Evolutionary conservation across 768 basidiomycete species (phyloP).

Genomic region (Tylopilus cervinicoccineus): DNA sequence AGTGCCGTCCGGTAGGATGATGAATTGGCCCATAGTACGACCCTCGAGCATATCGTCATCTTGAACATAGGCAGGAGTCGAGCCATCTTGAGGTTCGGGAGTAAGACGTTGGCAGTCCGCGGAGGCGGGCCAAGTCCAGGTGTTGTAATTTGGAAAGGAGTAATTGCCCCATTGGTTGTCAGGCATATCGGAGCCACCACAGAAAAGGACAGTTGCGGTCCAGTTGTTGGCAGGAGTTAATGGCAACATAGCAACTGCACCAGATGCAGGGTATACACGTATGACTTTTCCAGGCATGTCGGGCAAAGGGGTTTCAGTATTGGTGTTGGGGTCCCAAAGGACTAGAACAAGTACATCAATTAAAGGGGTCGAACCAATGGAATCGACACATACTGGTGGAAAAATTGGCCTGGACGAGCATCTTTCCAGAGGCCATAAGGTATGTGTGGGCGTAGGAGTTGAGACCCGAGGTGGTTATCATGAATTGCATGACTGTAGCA

Average conservation of each 20-base stretch:
- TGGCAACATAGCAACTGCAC: conserved; percentile 86
- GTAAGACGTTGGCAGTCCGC: conserved; percentile 78
- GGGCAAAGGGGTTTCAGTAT: conserved; percentile 60
- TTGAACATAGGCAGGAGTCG: conserved; percentile 53
- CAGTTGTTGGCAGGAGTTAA: conserved; percentile 88
- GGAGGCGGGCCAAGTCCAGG: conserved; percentile 69
- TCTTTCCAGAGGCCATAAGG: conserved; percentile 71
- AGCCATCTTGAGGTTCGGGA: conserved; percentile 76
- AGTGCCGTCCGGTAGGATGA: conserved; percentile 75
- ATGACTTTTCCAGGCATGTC: conserved; percentile 69
- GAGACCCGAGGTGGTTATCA: conserved; percentile 68
- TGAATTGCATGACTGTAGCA: conserved; percentile 58
- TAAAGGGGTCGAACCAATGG: not conserved
- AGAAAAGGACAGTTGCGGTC: conserved; percentile 81
- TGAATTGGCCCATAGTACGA: conserved; percentile 92
- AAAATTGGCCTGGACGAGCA: conserved; percentile 80
- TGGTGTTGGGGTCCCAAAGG: conserved; percentile 51
- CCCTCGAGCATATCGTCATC: conserved; percentile 76
- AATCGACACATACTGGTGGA: conserved; percentile 22
- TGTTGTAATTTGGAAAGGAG: conserved; percentile 65
- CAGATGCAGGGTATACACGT: conserved; percentile 90
- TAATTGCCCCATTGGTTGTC: conserved; percentile 78
- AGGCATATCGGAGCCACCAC: conserved; percentile 82
- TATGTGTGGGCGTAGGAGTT: conserved; percentile 75
- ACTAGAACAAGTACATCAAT: conserved; percentile 25